Percentiles rank a stretch among this genome's conserved stretches.
These are phyloP conservation scores for Sporothrix euskadiensis DNA, from an alignment of 2,329 filamentous ascomycete genomes.

Conservation along the genomic window DNA sequence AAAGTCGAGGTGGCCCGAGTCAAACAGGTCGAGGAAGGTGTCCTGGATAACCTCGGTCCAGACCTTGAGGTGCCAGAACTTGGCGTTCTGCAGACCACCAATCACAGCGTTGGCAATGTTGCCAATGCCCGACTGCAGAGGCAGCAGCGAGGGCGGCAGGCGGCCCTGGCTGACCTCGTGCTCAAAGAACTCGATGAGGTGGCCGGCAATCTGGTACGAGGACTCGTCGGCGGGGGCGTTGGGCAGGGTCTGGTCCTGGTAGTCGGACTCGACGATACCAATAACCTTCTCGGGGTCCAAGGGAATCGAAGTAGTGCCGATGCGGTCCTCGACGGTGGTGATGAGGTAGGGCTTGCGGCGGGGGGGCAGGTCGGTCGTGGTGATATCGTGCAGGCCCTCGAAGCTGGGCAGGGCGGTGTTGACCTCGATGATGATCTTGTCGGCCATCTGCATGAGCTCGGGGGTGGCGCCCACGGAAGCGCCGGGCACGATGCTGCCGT, in stretches of 20 bases:
- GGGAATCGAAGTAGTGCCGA: slow-evolving; percentile 79
- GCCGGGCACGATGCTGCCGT: slow-evolving; percentile 85
- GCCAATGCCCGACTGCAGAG: slow-evolving; percentile 73
- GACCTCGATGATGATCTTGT: slow-evolving; percentile 92
- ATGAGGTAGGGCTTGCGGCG: slow-evolving; percentile 81
- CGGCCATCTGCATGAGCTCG: slow-evolving; percentile 85
- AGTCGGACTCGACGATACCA: slow-evolving; percentile 81
- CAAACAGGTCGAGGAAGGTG: slow-evolving; percentile 89
- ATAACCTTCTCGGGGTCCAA: slow-evolving; percentile 81
- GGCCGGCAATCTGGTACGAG: slow-evolving; percentile 70
- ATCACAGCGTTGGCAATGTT: slow-evolving; percentile 94
- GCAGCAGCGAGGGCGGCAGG: slow-evolving; percentile 67
- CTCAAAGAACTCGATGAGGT: slow-evolving; percentile 81
- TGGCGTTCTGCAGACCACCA: slow-evolving; percentile 75
- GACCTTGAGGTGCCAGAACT: slow-evolving; percentile 85
- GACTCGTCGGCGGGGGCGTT: slow-evolving; percentile 75
- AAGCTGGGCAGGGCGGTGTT: slow-evolving; percentile 84
- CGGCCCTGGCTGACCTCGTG: slow-evolving; percentile 80
- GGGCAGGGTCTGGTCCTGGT: slow-evolving; percentile 71
- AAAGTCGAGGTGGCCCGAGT: slow-evolving; percentile 83
- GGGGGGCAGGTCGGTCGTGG: slow-evolving; percentile 81
- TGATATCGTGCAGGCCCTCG: slow-evolving; percentile 87
- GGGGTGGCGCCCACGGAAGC: slow-evolving; percentile 83
- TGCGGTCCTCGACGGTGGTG: slow-evolving; percentile 81
- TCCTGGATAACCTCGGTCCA: slow-evolving; percentile 95